These are phyloP conservation scores for Chamaenerion angustifolium DNA, from an alignment of 345 rosid species.

Conservation along the genomic window DNA sequence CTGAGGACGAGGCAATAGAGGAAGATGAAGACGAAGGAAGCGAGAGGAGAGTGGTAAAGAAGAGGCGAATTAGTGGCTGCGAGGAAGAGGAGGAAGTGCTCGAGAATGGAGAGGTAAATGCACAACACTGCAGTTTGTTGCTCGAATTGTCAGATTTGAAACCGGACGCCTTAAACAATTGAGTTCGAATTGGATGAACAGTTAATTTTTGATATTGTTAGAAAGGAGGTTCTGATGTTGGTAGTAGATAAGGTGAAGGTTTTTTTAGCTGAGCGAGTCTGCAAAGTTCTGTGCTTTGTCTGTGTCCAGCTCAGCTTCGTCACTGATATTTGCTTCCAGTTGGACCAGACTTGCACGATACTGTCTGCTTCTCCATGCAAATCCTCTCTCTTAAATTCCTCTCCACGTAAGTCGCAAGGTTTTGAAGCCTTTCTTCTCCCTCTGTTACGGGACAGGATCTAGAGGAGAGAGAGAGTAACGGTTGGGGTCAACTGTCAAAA, in stretches of 20 bases:
- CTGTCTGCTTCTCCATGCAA: too few relatives aligned
- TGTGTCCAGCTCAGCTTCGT: too few relatives aligned
- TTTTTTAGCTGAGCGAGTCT: not conserved
- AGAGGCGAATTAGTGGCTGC: constrained; percentile 25
- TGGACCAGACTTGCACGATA: too few relatives aligned
- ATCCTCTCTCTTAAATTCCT: too few relatives aligned
- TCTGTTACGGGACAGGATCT: constrained; percentile 4
- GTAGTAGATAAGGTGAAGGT: not conserved
- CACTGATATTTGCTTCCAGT: too few relatives aligned
- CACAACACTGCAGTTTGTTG: too few relatives aligned
- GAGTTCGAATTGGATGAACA: not conserved
- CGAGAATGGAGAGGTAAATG: constrained; percentile 10
- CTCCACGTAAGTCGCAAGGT: too few relatives aligned
- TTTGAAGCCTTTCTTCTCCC: not conserved
- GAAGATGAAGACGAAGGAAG: constrained; percentile 19
- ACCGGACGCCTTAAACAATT: too few relatives aligned
- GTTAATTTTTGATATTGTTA: constrained; percentile 2
- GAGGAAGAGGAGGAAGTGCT: constrained; percentile 22
- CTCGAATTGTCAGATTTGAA: too few relatives aligned
- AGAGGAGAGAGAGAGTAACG: constrained; percentile 17
- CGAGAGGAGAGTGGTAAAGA: constrained; percentile 30
- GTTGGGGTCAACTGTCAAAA: constrained; percentile 84
- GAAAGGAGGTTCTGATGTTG: too few relatives aligned
- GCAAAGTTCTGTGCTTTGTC: too few relatives aligned
- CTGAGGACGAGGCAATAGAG: constrained; percentile 15